Conservation (phyloP, 306 rosid species). For the Citrullus amarus region DNA sequence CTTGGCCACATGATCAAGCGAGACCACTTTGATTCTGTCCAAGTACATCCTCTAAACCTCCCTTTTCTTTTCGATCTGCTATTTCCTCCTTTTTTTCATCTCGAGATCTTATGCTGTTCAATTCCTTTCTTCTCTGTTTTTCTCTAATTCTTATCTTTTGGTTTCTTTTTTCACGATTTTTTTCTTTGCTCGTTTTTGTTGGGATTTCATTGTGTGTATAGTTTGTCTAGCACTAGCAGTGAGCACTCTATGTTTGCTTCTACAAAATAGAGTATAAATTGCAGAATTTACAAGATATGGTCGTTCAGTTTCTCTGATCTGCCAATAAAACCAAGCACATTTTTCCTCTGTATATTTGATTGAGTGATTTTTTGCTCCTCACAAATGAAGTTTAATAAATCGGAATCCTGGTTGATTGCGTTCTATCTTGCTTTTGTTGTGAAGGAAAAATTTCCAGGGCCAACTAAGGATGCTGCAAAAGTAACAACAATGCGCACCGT, state of each 20-base stretch:
- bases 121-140: not conserved
- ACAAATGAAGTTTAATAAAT: not conserved
- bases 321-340: not conserved
- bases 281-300: not conserved
- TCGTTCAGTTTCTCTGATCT: not conserved
- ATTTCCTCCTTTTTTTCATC: not conserved
- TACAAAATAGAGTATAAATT: not conserved
- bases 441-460: conserved; percentile 73
- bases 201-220: not conserved
- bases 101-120: not conserved
- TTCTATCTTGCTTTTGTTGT: conserved; percentile 8
- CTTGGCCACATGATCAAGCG: conserved; percentile 96
- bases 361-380: not conserved
- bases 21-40: conserved; percentile 85
- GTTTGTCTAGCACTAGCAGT: not conserved
- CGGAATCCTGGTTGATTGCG: not conserved
- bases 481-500: conserved; percentile 17
- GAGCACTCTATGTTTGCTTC: not conserved
- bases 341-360: not conserved
- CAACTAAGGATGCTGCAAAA: conserved; percentile 35
- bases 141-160: not conserved
- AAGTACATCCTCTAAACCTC: conserved; percentile 26
- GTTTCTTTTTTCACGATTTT: not conserved
- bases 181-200: not conserved
- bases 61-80: not conserved